A percentile compares a stretch with the other conserved stretches of the same genome.
Evolutionary conservation across 495 filamentous ascomycete species (phyloP).

Genomic region (Talaromyces borbonicus): DNA sequence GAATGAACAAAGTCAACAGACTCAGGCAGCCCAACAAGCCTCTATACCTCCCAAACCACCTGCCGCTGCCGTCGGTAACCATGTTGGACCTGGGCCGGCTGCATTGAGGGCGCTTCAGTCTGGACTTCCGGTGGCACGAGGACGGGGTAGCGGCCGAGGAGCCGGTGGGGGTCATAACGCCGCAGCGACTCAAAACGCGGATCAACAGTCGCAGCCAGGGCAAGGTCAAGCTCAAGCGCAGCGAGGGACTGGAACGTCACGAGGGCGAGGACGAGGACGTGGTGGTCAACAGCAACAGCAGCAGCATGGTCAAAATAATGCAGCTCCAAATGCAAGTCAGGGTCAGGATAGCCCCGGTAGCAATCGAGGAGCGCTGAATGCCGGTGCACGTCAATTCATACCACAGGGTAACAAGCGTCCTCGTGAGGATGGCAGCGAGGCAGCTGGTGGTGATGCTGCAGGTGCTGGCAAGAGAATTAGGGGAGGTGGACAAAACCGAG

Average conservation of each 20-base stretch:
- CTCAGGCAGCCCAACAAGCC: slow-evolving; percentile 8
- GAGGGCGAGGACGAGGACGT: slow-evolving; percentile 39
- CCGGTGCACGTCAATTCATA: slow-evolving; percentile 49
- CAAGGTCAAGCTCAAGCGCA: slow-evolving; percentile 18
- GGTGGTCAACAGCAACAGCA: slow-evolving; percentile 38
- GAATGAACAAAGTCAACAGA: neutral
- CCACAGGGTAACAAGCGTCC: slow-evolving; percentile 56
- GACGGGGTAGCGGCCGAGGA: slow-evolving; percentile 23
- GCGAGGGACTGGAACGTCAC: slow-evolving; percentile 33
- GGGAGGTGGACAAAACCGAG: slow-evolving; percentile 35
- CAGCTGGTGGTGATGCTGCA: slow-evolving; percentile 23
- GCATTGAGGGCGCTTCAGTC: slow-evolving; percentile 36
- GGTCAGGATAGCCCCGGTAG: slow-evolving; percentile 22
- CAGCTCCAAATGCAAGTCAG: slow-evolving; percentile 16
- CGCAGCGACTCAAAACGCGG: slow-evolving; percentile 17
- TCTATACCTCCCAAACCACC: slow-evolving; percentile 11
- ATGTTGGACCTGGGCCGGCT: slow-evolving; percentile 23
- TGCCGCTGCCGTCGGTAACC: slow-evolving; percentile 6
- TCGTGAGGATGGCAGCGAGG: slow-evolving; percentile 50
- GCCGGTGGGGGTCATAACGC: slow-evolving; percentile 22
- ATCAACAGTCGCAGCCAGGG: slow-evolving; percentile 10
- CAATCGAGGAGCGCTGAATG: slow-evolving; percentile 36
- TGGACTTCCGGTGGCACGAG: slow-evolving; percentile 39
- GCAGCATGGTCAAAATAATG: slow-evolving; percentile 22
- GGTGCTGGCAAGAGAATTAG: slow-evolving; percentile 43